Percentiles rank a stretch among this genome's conserved stretches.
Evolutionary conservation across 2,329 filamentous ascomycete genomes (phyloP).

Genomic region (Aspergillus sojae): DNA sequence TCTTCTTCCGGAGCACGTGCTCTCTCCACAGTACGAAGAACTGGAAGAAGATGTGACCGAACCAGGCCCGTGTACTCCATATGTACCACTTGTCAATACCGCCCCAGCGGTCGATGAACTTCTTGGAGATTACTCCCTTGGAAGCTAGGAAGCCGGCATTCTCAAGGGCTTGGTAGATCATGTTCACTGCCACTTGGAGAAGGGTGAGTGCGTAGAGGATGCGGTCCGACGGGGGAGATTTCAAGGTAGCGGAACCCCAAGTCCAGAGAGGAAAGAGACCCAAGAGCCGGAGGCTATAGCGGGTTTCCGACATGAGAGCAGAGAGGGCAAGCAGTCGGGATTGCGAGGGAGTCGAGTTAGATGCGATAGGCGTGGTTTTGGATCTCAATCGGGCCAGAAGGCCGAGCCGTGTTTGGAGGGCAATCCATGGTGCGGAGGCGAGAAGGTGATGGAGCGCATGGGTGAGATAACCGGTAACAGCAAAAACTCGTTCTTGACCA

Average conservation of each 20-base stretch:
- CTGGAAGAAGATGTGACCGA: slow-evolving; percentile 75
- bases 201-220: slow-evolving; percentile 60
- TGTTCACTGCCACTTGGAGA: slow-evolving; percentile 68
- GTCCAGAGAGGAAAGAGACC: slow-evolving; percentile 74
- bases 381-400: slow-evolving; percentile 37
- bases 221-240: slow-evolving; percentile 45
- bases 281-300: slow-evolving; percentile 60
- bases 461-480: slow-evolving; percentile 69
- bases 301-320: slow-evolving; percentile 52
- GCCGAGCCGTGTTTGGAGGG: slow-evolving; percentile 49
- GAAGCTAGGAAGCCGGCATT: slow-evolving; percentile 76
- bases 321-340: slow-evolving; percentile 54
- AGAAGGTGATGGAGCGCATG: slow-evolving; percentile 64
- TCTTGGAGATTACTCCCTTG: slow-evolving; percentile 67
- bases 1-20: slow-evolving; percentile 35
- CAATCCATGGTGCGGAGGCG: slow-evolving; percentile 52
- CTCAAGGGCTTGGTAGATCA: slow-evolving; percentile 77
- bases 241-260: slow-evolving; percentile 69
- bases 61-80: slow-evolving; percentile 81
- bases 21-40: slow-evolving; percentile 64
- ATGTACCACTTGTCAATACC: slow-evolving; percentile 64
- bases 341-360: slow-evolving; percentile 33
- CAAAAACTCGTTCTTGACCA: slow-evolving; percentile 71
- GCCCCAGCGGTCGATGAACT: slow-evolving; percentile 44
- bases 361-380: slow-evolving; percentile 9